Evolutionary conservation across 768 basidiomycete species (phyloP).

Genomic region (Boletus reticulatus): DNA sequence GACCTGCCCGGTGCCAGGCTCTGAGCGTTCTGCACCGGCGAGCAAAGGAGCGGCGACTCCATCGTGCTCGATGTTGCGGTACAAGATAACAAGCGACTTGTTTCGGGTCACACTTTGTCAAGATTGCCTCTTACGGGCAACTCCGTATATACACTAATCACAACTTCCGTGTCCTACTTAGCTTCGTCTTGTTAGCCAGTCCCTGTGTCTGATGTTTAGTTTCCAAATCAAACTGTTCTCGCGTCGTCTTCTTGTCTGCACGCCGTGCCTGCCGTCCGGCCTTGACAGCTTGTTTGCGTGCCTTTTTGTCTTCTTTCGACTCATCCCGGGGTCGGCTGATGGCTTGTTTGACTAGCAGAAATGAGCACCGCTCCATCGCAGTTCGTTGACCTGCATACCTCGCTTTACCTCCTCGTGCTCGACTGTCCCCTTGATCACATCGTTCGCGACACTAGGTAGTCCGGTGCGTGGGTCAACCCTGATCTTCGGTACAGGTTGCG

Average conservation of each 20-base stretch:
- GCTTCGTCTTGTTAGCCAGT: slow-evolving; percentile 43
- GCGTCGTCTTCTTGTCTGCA: slow-evolving; percentile 62
- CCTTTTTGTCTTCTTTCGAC: slow-evolving; percentile 68
- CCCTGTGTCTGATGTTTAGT: slow-evolving; percentile 55
- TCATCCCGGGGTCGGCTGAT: slow-evolving; percentile 74
- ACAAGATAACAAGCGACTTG: not conserved
- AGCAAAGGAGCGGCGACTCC: slow-evolving; percentile 34
- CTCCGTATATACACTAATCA: slow-evolving; percentile 11
- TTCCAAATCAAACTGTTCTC: slow-evolving; percentile 63
- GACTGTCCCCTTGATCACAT: slow-evolving; percentile 11
- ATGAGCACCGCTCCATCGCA: not conserved
- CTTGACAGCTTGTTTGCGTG: slow-evolving; percentile 69
- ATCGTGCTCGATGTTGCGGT: slow-evolving; percentile 15
- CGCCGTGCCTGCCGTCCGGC: slow-evolving; percentile 62
- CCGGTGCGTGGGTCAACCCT: slow-evolving; percentile 74
- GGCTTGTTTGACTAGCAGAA: slow-evolving; percentile 37
- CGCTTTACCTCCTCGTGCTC: slow-evolving; percentile 23
- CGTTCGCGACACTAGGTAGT: slow-evolving; percentile 52
- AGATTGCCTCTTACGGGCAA: slow-evolving; percentile 15
- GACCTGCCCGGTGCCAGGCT: slow-evolving; percentile 54
- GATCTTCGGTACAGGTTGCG: slow-evolving; percentile 59
- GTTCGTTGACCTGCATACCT: slow-evolving; percentile 21
- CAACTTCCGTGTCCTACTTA: slow-evolving; percentile 20
- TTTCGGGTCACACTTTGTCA: slow-evolving; percentile 4
- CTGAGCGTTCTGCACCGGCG: slow-evolving; percentile 29